Conservation (phyloP, 2,329 filamentous ascomycete genomes). For the Gremmenia infestans region DNA sequence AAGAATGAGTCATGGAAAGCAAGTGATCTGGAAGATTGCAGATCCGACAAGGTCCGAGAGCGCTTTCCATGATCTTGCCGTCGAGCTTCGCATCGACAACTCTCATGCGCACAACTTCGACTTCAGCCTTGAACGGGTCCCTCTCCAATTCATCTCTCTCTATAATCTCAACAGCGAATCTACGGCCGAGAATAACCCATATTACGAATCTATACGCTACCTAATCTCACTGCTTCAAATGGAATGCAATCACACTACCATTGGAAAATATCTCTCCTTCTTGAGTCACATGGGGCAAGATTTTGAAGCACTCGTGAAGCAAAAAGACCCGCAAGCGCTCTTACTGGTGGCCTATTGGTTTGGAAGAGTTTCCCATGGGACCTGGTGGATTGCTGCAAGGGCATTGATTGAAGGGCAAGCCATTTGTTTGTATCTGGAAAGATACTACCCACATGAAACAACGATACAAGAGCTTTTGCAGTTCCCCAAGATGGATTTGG, state of each 20-base stretch:
- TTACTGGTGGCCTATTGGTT: constrained; percentile 55
- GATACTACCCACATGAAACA: constrained; percentile 21
- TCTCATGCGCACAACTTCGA: neutral
- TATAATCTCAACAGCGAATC: constrained; percentile 8
- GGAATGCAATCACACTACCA: constrained; percentile 33
- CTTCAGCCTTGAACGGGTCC: constrained; percentile 5
- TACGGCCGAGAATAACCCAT: constrained; percentile 11
- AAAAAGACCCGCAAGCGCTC: constrained; percentile 49
- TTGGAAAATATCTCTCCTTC: constrained; percentile 44
- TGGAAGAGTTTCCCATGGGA: constrained; percentile 38
- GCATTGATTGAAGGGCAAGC: constrained; percentile 45
- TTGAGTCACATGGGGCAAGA: constrained; percentile 39
- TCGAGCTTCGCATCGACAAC: neutral
- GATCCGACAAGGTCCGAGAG: constrained; percentile 45
- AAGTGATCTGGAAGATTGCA: constrained; percentile 45
- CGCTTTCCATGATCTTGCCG: constrained; percentile 34
- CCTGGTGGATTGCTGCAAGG: constrained; percentile 46
- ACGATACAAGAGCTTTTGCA: constrained; percentile 12
- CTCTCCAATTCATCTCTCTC: constrained; percentile 9
- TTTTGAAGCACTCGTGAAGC: constrained; percentile 41
- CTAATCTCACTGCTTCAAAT: constrained; percentile 8
- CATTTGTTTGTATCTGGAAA: constrained; percentile 41
- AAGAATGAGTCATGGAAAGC: constrained; percentile 51
- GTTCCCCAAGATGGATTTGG: constrained; percentile 10
- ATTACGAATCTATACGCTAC: constrained; percentile 7